Base-by-base conservation (phyloP, 23 red algal genomes). In the Agarophyton chilense region DNA sequence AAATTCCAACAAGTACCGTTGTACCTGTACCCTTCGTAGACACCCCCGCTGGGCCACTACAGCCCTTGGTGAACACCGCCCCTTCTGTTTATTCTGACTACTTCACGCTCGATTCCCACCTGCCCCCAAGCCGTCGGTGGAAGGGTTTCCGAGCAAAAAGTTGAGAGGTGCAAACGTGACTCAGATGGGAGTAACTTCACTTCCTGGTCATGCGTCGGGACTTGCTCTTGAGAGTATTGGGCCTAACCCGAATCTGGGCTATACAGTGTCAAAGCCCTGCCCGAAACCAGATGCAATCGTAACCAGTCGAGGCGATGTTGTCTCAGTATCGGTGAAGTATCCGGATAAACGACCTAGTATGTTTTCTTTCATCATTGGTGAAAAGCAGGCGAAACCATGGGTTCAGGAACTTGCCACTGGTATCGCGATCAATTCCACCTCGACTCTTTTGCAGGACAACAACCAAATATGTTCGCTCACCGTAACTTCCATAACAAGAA, bases 311-410 rank as follows among this genome's bases (percentile, higher is more conserved):
- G 51, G 54, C 32, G 50, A 80, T 25, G 36, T 58, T 39, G 50
- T 80, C 10, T 80, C 54, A 14, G 77, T 80, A 44, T 41, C 46
- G 6, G 28, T 80, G 4, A 10, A 80, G 25, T 44, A 42, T 22
- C 44, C 77, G n/a, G 26, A 61, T 2, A 61, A 38, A 35, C 44
- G 38, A 32, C 50, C 77, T 1, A 43, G 21, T 3, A 58, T 61
- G 4, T 42, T 80, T 58, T 80, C 77, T 42, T 80, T 80, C 77
- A 40, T 80, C 34, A 44, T 80, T 12, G 77, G 77, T 56, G 21
- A 56, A 19, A 80, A 44, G 33, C 77, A 58, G 26, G 77, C 77
- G 21, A 61, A 22, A 58, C 77, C 77, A 38, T 80, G 77, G 77
- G 14, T 80, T 31, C 51, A 80, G 25, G 77, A 80, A 29, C 33